Conservation (phyloP, 495 filamentous ascomycete genomes). For the Aspergillus biplanus region DNA sequence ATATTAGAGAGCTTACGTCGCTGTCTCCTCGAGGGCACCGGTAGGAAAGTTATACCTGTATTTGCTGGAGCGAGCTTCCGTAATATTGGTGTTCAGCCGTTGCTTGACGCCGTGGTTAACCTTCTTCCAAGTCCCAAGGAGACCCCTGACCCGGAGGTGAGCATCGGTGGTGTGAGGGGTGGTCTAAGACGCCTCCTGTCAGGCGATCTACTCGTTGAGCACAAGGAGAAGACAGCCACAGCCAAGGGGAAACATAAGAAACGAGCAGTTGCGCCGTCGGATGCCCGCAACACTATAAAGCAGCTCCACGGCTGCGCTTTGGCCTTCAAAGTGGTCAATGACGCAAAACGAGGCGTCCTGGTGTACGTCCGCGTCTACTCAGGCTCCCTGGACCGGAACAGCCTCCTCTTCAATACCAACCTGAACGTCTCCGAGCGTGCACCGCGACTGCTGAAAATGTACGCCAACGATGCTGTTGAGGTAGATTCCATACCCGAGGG, state of each 20-base stretch:
- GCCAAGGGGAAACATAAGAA: constrained; percentile 50
- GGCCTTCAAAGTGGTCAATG: constrained; percentile 97
- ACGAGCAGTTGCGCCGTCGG: constrained; percentile 32
- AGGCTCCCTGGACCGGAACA: constrained; percentile 73
- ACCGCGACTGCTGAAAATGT: constrained; percentile 85
- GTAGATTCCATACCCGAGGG: constrained; percentile 78
- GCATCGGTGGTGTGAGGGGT: constrained; percentile 57
- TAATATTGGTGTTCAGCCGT: constrained; percentile 92
- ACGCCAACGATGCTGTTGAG: constrained; percentile 85
- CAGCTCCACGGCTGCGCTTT: constrained; percentile 77
- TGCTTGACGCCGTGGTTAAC: constrained; percentile 86
- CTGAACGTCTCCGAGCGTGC: constrained; percentile 81
- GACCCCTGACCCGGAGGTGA: constrained; percentile 76
- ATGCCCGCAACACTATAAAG: constrained; percentile 60
- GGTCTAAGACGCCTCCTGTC: constrained; percentile 56
- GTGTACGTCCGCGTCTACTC: constrained; percentile 94
- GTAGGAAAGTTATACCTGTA: constrained; percentile 74
- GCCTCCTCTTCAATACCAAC: constrained; percentile 84
- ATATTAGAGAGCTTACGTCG: constrained; percentile 77
- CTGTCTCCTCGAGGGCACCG: constrained; percentile 56
- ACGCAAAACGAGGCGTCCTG: constrained; percentile 81
- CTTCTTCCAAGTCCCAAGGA: constrained; percentile 84
- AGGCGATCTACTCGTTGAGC: constrained; percentile 50
- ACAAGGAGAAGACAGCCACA: constrained; percentile 38
- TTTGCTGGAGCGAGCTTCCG: constrained; percentile 91